phyloP scores from a whole-genome alignment of 2,329 filamentous ascomycete species.

The Cladophialophora immunda region DNA sequence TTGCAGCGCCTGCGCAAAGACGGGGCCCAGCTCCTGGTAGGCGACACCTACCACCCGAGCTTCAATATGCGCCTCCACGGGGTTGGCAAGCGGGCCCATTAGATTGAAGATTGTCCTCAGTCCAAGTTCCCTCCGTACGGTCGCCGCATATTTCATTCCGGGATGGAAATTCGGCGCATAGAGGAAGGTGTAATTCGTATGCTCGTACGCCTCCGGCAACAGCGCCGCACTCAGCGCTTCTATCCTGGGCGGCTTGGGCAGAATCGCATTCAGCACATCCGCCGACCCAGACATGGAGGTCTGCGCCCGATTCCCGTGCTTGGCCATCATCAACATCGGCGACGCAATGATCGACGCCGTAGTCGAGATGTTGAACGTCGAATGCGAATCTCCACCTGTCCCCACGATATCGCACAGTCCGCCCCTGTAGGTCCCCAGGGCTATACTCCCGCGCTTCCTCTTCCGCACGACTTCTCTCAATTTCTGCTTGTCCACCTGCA shows the following conservation, averaged over 20 bases:
- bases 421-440: conserved; percentile 78
- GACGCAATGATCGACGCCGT: conserved; percentile 93
- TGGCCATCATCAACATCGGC: conserved; percentile 82
- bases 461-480: conserved; percentile 67
- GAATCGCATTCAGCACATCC: conserved; percentile 82
- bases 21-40: conserved; percentile 81
- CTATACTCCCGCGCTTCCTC: conserved; percentile 55
- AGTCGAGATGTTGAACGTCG: conserved; percentile 98
- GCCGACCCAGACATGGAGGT: conserved; percentile 96
- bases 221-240: conserved; percentile 75
- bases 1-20: conserved; percentile 85
- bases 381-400: conserved; percentile 93
- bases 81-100: conserved; percentile 90
- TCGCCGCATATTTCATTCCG: conserved; percentile 88
- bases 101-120: conserved; percentile 99
- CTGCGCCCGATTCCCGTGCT: conserved; percentile 95
- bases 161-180: conserved; percentile 97
- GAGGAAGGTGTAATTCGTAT: conserved; percentile 91
- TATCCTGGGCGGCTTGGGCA: conserved; percentile 76
- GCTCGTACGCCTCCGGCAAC: conserved; percentile 75
- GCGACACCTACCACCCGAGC: conserved; percentile 94
- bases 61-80: conserved; percentile 83
- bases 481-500: conserved; percentile 70
- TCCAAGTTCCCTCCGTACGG: conserved; percentile 85
- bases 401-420: conserved; percentile 96